A percentile compares a stretch with the other conserved stretches of the same genome.
These are phyloP conservation scores for Pterocarpus santalinus DNA, from an alignment of 306 rosid species.

Conservation along the genomic window DNA sequence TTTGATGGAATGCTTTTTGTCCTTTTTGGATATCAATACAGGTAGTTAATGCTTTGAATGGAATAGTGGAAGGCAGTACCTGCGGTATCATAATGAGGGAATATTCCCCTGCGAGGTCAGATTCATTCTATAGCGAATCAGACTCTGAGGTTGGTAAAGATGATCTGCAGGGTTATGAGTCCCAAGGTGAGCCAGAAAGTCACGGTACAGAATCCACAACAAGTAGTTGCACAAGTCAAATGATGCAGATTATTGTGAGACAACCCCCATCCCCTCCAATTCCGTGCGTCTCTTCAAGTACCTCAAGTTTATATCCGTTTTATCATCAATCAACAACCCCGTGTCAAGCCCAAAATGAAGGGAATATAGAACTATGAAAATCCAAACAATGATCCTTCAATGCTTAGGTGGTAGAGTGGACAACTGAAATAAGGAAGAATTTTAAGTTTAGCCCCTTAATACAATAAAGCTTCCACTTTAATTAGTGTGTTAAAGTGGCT, in stretches of 20 bases:
- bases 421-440: conserved; percentile 12
- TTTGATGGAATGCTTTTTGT: neutral
- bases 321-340: conserved; percentile 39
- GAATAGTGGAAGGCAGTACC: conserved; percentile 52
- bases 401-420: conserved; percentile 28
- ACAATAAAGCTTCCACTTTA: conserved; percentile 43
- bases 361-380: conserved; percentile 9
- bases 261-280: conserved; percentile 63
- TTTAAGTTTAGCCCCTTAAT: conserved; percentile 12
- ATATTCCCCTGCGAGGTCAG: conserved; percentile 61
- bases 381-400: conserved; percentile 8
- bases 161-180: conserved; percentile 38
- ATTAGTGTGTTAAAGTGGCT: conserved; percentile 40
- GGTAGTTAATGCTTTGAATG: conserved; percentile 65
- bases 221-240: neutral
- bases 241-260: conserved; percentile 33
- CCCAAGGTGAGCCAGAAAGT: conserved; percentile 38
- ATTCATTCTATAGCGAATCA: conserved; percentile 47
- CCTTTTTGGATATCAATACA: conserved; percentile 37
- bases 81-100: conserved; percentile 47
- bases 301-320: conserved; percentile 27
- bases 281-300: conserved; percentile 40
- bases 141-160: conserved; percentile 36
- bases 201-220: conserved; percentile 16
- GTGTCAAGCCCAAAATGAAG: conserved; percentile 28